These are phyloP conservation scores for Colletotrichum sp. DNA, from an alignment of 2,329 filamentous ascomycete species.

Conservation along the genomic window DNA sequence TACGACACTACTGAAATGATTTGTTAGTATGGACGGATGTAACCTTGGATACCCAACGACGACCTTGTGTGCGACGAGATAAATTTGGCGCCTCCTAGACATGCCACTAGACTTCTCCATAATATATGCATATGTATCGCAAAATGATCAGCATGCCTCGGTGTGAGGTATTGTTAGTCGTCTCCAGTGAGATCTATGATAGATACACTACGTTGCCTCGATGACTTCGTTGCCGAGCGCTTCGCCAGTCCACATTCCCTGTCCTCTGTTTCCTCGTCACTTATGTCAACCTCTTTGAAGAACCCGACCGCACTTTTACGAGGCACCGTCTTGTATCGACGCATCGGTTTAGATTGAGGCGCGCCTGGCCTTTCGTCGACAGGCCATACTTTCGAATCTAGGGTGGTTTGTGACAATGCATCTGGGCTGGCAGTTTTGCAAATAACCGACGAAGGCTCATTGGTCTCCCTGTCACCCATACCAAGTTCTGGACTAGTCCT, in stretches of 20 bases:
- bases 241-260: not conserved
- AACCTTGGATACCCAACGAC: conserved; percentile 5
- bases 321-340: conserved; percentile 34
- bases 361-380: conserved; percentile 6
- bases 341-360: not conserved
- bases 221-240: not conserved
- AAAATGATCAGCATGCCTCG: not conserved
- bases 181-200: conserved; percentile 22
- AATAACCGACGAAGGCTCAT: not conserved
- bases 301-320: conserved; percentile 42
- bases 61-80: not conserved
- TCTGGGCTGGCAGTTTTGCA: not conserved
- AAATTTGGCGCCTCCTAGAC: not conserved
- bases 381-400: not conserved
- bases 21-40: not conserved
- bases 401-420: not conserved
- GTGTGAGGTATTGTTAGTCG: not conserved
- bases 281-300: conserved; percentile 38
- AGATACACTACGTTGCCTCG: conserved; percentile 8
- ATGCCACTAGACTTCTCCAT: not conserved
- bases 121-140: not conserved
- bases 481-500: not conserved
- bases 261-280: conserved; percentile 26
- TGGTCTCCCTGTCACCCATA: not conserved
- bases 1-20: not conserved